Conservation (phyloP, 2,329 filamentous ascomycete species). For the Trichoderma polysporum region DNA sequence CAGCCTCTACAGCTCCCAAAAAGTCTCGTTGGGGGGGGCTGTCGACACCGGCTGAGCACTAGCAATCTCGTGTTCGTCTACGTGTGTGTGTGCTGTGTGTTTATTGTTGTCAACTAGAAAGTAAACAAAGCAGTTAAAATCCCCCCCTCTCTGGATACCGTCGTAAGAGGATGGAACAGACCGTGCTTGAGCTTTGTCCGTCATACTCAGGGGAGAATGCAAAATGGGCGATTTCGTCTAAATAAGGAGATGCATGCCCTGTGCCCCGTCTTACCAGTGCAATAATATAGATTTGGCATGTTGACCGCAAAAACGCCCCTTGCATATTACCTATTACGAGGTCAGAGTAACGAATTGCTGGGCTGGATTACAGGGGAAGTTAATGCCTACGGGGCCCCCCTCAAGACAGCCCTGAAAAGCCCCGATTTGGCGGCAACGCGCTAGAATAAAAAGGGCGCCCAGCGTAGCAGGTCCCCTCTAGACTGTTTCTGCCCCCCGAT, state of each 20-base stretch:
- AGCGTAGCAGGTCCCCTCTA: background rate
- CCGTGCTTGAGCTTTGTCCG: background rate
- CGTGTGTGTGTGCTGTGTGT: background rate
- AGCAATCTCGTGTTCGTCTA: background rate
- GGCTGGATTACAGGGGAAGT: background rate
- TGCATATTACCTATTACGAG: background rate
- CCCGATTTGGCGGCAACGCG: background rate
- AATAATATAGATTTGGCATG: background rate
- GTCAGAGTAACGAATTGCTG: background rate
- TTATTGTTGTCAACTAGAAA: background rate
- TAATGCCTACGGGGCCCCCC: background rate
- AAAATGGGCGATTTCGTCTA: background rate
- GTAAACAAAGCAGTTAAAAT: background rate
- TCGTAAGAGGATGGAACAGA: background rate
- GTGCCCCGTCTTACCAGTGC: background rate
- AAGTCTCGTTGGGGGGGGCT: background rate
- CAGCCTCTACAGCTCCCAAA: background rate
- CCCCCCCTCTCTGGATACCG: background rate
- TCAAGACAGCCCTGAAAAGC: background rate
- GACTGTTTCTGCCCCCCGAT: background rate
- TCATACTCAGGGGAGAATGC: background rate
- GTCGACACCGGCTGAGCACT: background rate
- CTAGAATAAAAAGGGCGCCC: background rate
- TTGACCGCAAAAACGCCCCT: background rate
- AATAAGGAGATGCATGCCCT: conserved; percentile 1